Conservation (phyloP, 495 filamentous ascomycete species). For the Pyrenopolyporus hunteri region DNA sequence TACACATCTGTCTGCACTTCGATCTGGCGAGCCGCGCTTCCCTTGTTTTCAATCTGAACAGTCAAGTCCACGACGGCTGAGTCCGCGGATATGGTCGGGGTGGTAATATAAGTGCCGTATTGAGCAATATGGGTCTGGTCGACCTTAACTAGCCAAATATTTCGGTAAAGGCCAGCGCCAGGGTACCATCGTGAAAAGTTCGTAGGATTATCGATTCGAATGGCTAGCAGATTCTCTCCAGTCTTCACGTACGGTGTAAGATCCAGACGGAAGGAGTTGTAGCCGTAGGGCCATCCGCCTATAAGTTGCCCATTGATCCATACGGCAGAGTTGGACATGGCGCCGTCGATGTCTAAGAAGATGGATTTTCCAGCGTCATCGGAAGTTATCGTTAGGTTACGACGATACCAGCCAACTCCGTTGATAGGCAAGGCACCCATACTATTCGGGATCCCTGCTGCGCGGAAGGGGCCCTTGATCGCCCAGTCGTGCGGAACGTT, state of each 20-base stretch:
- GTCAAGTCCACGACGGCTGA: constrained; percentile 48
- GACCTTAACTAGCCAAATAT: constrained; percentile 56
- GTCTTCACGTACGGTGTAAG: constrained; percentile 51
- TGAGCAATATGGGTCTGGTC: constrained; percentile 50
- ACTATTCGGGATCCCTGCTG: constrained; percentile 56
- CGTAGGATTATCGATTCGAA: constrained; percentile 54
- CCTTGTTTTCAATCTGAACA: constrained; percentile 51
- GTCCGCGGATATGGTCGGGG: constrained; percentile 43
- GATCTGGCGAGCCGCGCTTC: constrained; percentile 30
- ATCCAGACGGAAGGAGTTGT: constrained; percentile 56
- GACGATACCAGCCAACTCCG: constrained; percentile 59
- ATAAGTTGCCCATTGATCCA: constrained; percentile 57
- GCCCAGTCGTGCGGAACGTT: constrained; percentile 58
- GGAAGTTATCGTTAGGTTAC: constrained; percentile 39
- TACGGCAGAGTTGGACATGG: constrained; percentile 55
- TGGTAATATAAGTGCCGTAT: constrained; percentile 53
- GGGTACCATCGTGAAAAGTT: constrained; percentile 58
- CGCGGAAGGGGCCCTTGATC: constrained; percentile 53
- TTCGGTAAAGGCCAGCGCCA: constrained; percentile 57
- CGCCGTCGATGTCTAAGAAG: constrained; percentile 56
- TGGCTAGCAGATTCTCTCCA: constrained; percentile 52
- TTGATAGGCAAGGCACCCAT: constrained; percentile 63
- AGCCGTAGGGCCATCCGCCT: constrained; percentile 59
- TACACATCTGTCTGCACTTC: constrained; percentile 42
- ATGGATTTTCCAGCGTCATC: constrained; percentile 46